Evolutionary conservation across 106 monocot species (phyloP), one percentile per base, ranked within the genome.

Genomic region (Narthecium ossifragum): DNA sequence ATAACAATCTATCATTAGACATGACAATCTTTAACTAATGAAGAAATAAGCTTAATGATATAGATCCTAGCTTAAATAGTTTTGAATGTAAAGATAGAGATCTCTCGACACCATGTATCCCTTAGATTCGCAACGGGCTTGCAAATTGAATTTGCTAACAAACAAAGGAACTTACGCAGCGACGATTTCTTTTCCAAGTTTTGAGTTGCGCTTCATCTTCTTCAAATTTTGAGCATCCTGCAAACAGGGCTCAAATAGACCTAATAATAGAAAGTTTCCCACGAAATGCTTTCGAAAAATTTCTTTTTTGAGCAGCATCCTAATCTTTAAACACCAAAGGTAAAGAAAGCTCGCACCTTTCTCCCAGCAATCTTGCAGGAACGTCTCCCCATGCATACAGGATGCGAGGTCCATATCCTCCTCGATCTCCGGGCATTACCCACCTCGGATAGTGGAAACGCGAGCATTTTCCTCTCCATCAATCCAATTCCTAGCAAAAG

Each of bases 221-320:
- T 86, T 86, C 74, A 81, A 41, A 64, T 86, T 81, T 51, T 86
- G 86, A 28, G 86, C 86, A 78, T 86, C 81, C 86, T 86, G 86
- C 66, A 71, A 49, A 22, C 24, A 21, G 2, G 9, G 4, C 23
- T 22, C 49, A 49, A n/a, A n/a, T 22, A 24, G 9, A 24, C 18
- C 18, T n/a, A 20, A 49, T 22, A 20, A 13, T 6, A 31, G 1
- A 27, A 15, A 31, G 15, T 30, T 18, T 28, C 12, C 30, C 14
- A 12, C 23, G 10, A 26, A 59, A 38, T 24, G 5, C 58, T 26
- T 1, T 6, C n/a, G n/a, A n/a, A n/a, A n/a, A n/a, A n/a, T n/a
- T n/a, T n/a, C n/a, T n/a, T n/a, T n/a, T n/a, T n/a, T n/a, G n/a
- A n/a, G n/a, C n/a, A 59, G 23, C 39, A 24, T 26, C 17, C 2